Conservation (phyloP, 345 rosid species). For the Boechera retrofracta region DNA sequence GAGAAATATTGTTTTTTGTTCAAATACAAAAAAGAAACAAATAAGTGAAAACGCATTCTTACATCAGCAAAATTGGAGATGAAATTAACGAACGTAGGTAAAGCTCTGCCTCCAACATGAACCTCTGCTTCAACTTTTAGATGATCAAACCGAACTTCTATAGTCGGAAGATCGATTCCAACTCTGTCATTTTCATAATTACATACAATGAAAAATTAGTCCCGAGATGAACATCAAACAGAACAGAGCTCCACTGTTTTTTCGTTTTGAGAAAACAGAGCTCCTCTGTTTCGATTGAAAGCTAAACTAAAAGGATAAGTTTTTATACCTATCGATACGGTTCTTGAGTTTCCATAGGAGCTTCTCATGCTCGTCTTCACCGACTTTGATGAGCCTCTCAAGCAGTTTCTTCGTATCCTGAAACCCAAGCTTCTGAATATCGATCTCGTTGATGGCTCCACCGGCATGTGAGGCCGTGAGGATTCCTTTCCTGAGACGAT, state of each 20-base stretch:
- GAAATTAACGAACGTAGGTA: slow-evolving; percentile 69
- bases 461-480: slow-evolving; percentile 54
- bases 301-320: background rate
- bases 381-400: slow-evolving; percentile 70
- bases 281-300: slow-evolving; percentile 14
- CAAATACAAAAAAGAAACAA: background rate
- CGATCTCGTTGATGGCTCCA: slow-evolving; percentile 62
- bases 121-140: slow-evolving; percentile 65
- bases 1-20: background rate
- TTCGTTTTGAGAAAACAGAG: background rate
- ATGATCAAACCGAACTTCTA: slow-evolving; percentile 88
- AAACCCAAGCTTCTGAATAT: slow-evolving; percentile 67
- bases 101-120: slow-evolving; percentile 67
- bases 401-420: slow-evolving; percentile 71
- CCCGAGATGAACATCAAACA: slow-evolving; percentile 1
- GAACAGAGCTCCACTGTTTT: background rate
- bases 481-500: slow-evolving; percentile 73
- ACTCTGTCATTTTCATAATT: slow-evolving; percentile 54
- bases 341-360: slow-evolving; percentile 79
- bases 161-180: slow-evolving; percentile 82
- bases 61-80: slow-evolving; percentile 57
- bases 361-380: slow-evolving; percentile 87
- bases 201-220: background rate
- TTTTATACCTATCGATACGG: slow-evolving; percentile 69
- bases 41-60: background rate